Base-by-base conservation (phyloP, 73 alveolate species). In the Symbiodinium pilosum region DNA sequence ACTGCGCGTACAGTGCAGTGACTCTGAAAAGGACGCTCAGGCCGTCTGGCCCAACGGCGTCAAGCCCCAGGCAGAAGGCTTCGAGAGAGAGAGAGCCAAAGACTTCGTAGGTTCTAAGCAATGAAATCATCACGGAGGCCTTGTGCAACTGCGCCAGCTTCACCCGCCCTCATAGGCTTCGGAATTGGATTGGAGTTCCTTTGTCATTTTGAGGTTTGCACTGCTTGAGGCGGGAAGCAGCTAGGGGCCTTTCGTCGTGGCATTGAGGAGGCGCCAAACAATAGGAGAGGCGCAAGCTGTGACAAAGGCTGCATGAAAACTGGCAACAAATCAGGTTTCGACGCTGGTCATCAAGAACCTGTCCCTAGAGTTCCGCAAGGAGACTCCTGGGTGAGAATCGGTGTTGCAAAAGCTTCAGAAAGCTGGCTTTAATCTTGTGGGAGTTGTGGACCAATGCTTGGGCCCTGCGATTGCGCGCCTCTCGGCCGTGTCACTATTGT, bases 121-220 rank as follows among this genome's bases (percentile, higher is more conserved):
- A n/a, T n/a, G n/a, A n/a, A n/a, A n/a, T n/a, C n/a, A n/a, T n/a
- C n/a, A n/a, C n/a, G 11, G n/a, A 91, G 97, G 97, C 77, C 81
- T 21, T 91, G 97, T n/a, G 89, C 54, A n/a, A 91, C 97, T 43
- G 97, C 97, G 20, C 97, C 97, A 4, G 97, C 97, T 56, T 91
- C 97, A 42, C 97, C 97, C 32, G 75, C 88, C 87, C 97, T 91
- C 28, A 43, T 32, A n/a, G n/a, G n/a, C n/a, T n/a, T n/a, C n/a
- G n/a, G n/a, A n/a, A n/a, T n/a, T n/a, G n/a, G n/a, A n/a, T n/a
- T n/a, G n/a, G n/a, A n/a, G n/a, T n/a, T n/a, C n/a, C n/a, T n/a
- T n/a, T n/a, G n/a, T n/a, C n/a, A n/a, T n/a, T n/a, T n/a, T n/a
- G n/a, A n/a, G n/a, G n/a, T n/a, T n/a, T n/a, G n/a, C n/a, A n/a